These are phyloP conservation scores for Pisolithus sp. DNA, from an alignment of 768 basidiomycete genomes.

Conservation along the genomic window DNA sequence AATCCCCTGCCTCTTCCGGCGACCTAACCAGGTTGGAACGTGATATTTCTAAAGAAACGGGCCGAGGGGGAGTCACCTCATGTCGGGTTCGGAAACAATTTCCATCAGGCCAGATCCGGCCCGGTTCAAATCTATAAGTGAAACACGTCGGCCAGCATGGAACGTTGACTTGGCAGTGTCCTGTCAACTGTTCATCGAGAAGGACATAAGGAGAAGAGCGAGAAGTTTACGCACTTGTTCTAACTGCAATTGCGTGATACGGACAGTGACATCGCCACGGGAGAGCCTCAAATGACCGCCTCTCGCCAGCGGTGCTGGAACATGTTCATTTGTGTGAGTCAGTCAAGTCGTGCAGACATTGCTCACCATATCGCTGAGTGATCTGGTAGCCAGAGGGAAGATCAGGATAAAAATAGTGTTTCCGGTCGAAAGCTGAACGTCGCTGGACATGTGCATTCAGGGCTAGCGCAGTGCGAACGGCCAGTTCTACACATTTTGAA, in stretches of 20 bases:
- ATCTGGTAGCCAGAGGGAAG: slow-evolving; percentile 95
- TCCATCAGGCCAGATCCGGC: slow-evolving; percentile 90
- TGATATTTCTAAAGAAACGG: background rate
- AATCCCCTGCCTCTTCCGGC: slow-evolving; percentile 85
- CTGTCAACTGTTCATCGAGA: slow-evolving; percentile 31
- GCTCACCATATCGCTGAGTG: slow-evolving; percentile 84
- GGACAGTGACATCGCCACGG: slow-evolving; percentile 41
- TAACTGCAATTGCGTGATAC: slow-evolving; percentile 90
- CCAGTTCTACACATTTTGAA: slow-evolving; percentile 67
- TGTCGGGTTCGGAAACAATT: slow-evolving; percentile 91
- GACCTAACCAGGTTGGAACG: slow-evolving; percentile 33
- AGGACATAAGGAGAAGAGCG: background rate
- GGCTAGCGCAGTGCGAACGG: slow-evolving; percentile 75
- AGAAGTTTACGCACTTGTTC: slow-evolving; percentile 64
- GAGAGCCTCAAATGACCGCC: slow-evolving; percentile 53
- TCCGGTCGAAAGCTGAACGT: slow-evolving; percentile 85
- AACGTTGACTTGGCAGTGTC: slow-evolving; percentile 87
- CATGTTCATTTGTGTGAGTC: background rate
- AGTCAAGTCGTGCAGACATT: background rate
- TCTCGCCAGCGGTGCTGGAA: slow-evolving; percentile 70
- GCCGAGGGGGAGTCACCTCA: slow-evolving; percentile 39
- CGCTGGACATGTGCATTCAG: slow-evolving; percentile 58
- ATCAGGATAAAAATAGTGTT: slow-evolving; percentile 98
- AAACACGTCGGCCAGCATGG: slow-evolving; percentile 42
- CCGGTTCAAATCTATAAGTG: slow-evolving; percentile 82